These are phyloP conservation scores for Magnolia kwangsiensis DNA, from an alignment of 164 flowering plant genomes.

Conservation along the genomic window DNA sequence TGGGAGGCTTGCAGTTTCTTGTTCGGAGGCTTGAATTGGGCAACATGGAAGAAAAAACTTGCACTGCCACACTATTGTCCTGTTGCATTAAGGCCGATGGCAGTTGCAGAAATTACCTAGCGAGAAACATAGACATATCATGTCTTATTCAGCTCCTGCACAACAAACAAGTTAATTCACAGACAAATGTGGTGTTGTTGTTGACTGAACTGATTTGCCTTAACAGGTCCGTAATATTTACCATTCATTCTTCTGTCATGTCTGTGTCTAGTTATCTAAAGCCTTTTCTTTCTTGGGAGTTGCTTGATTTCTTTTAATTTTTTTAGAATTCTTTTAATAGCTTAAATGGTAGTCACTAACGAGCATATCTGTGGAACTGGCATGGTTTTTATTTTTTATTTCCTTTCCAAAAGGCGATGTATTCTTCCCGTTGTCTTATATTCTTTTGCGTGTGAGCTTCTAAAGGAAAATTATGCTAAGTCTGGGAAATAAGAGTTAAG, in stretches of 20 bases:
- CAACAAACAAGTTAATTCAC: constrained; percentile 36
- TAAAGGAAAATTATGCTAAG: background rate
- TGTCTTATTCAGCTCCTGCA: constrained; percentile 50
- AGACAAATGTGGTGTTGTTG: constrained; percentile 36
- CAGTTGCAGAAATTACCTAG: constrained; percentile 45
- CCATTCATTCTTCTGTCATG: background rate
- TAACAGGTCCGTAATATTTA: constrained; percentile 39
- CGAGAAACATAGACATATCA: constrained; percentile 33
- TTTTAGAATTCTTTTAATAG: background rate
- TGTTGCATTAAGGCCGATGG: constrained; percentile 56
- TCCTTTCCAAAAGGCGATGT: too few species aligned
- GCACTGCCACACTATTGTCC: constrained; percentile 33
- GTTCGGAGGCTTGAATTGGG: constrained; percentile 44
- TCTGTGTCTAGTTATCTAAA: background rate
- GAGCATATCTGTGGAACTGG: too few species aligned
- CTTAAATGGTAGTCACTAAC: too few species aligned
- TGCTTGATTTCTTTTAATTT: background rate
- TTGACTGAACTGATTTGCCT: constrained; percentile 55
- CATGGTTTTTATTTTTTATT: too few species aligned
- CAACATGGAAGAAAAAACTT: constrained; percentile 42
- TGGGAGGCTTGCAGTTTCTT: constrained; percentile 61
- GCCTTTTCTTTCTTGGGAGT: background rate
- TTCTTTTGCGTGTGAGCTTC: background rate
- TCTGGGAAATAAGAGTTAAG: background rate
- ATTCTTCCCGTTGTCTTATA: background rate